These are phyloP conservation scores for Metschnikowia kofuensis DNA, from an alignment of 805 yeast species.

Conservation along the genomic window DNA sequence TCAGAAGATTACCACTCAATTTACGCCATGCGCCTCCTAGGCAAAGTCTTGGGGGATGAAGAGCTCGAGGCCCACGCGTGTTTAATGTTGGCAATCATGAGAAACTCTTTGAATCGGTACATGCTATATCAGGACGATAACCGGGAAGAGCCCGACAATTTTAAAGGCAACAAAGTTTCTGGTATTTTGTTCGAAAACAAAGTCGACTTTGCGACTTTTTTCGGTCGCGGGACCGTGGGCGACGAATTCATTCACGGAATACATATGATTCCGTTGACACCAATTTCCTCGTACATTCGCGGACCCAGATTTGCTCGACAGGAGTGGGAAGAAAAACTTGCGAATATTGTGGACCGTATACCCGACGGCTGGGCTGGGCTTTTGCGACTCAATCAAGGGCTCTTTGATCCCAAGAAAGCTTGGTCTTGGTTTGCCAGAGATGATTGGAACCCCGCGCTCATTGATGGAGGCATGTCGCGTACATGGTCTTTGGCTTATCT, in stretches of 20 bases:
- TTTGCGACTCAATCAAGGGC: conserved; percentile 69
- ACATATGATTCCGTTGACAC: conserved; percentile 73
- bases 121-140: conserved; percentile 55
- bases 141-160: conserved; percentile 51
- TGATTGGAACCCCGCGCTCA: conserved; percentile 50
- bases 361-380: conserved; percentile 73
- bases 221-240: conserved; percentile 57
- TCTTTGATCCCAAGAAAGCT: conserved; percentile 58
- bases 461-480: conserved; percentile 82
- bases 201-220: conserved; percentile 69
- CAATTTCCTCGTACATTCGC: conserved; percentile 61
- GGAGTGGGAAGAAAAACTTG: conserved; percentile 59
- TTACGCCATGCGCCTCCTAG: conserved; percentile 68
- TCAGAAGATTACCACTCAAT: conserved; percentile 74
- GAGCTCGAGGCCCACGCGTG: conserved; percentile 54
- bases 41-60: conserved; percentile 49
- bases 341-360: conserved; percentile 43
- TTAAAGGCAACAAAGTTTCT: conserved; percentile 62
- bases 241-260: conserved; percentile 74
- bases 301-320: conserved; percentile 51
- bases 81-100: conserved; percentile 59
- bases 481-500: conserved; percentile 84
- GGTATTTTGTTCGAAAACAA: conserved; percentile 76
- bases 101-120: conserved; percentile 51
- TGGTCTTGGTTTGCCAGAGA: conserved; percentile 46